Evolutionary conservation across 345 rosid species (phyloP).

Genomic region (Physaria fendleri): DNA sequence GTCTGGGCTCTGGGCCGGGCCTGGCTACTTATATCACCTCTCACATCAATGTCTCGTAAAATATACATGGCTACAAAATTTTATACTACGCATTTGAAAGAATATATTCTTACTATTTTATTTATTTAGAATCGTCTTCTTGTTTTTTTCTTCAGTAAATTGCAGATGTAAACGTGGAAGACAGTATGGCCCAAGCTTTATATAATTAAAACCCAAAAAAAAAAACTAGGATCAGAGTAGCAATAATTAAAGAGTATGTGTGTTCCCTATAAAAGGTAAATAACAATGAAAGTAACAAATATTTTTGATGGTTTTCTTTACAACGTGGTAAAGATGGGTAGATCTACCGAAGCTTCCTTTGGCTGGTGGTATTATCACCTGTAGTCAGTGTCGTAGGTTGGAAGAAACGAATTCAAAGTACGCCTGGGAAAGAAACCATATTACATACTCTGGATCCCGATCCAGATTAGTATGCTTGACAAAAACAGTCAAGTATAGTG

Average conservation of each 20-base stretch:
- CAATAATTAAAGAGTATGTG: background rate
- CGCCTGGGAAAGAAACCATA: too few species aligned
- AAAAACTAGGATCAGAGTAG: background rate
- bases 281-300: too few species aligned
- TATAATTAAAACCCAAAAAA: background rate
- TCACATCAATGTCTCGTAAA: constrained; percentile 22
- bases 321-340: too few species aligned
- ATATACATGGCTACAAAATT: background rate
- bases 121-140: background rate
- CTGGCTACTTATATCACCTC: constrained; percentile 13
- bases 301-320: too few species aligned
- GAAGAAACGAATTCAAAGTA: too few species aligned
- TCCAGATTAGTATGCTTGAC: too few species aligned
- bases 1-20: too few species aligned
- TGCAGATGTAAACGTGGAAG: background rate
- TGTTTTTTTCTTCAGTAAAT: background rate
- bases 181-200: background rate
- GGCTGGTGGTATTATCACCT: too few species aligned
- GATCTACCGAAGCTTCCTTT: too few species aligned
- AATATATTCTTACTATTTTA: background rate
- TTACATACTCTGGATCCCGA: too few species aligned
- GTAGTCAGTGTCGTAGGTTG: too few species aligned
- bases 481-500: too few species aligned
- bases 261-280: background rate
- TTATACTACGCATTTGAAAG: background rate